A percentile compares a stretch with the other conserved stretches of the same genome.
Evolutionary conservation across 1,139 yeast genomes (phyloP).

Genomic region (Debaryomycetaceae sp.): DNA sequence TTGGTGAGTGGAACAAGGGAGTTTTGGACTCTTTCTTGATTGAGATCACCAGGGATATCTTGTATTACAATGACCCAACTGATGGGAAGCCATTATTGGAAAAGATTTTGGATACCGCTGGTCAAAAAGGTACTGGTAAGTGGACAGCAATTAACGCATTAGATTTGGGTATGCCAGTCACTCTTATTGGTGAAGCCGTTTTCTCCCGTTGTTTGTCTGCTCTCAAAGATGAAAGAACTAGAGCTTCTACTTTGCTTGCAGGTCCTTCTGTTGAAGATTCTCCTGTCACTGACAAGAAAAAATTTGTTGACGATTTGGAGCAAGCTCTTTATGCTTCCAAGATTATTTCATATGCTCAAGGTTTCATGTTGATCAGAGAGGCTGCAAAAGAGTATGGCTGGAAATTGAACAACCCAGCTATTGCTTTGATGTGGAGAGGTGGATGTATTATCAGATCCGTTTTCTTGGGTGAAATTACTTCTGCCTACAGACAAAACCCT

Average conservation of each 20-base stretch:
- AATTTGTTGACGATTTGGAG: slow-evolving; percentile 90
- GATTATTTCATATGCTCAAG: slow-evolving; percentile 98
- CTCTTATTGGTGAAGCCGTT: slow-evolving; percentile 98
- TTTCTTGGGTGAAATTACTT: slow-evolving; percentile 93
- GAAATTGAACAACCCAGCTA: slow-evolving; percentile 97
- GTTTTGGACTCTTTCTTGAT: slow-evolving; percentile 95
- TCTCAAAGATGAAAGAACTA: slow-evolving; percentile 82
- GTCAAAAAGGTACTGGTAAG: slow-evolving; percentile 99
- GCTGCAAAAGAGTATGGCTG: slow-evolving; percentile 97
- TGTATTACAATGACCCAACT: slow-evolving; percentile 77
- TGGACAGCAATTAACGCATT: slow-evolving; percentile 99
- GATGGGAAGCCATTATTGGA: slow-evolving; percentile 93
- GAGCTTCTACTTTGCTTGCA: slow-evolving; percentile 71
- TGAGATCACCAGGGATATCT: slow-evolving; percentile 95
- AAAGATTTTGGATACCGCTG: slow-evolving; percentile 95
- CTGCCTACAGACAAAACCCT: slow-evolving; percentile 93
- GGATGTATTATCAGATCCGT: slow-evolving; percentile 99
- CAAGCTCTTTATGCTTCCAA: slow-evolving; percentile 98
- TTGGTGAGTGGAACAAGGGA: slow-evolving; percentile 93
- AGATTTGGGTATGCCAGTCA: slow-evolving; percentile 97
- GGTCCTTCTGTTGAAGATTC: slow-evolving; percentile 69
- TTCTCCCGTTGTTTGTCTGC: slow-evolving; percentile 96
- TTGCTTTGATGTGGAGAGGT: slow-evolving; percentile 99
- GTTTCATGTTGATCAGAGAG: slow-evolving; percentile 98
- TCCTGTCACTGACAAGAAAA: slow-evolving; percentile 67